Base-by-base conservation (phyloP, 768 basidiomycete genomes). In the Tubosaeta sp. region DNA sequence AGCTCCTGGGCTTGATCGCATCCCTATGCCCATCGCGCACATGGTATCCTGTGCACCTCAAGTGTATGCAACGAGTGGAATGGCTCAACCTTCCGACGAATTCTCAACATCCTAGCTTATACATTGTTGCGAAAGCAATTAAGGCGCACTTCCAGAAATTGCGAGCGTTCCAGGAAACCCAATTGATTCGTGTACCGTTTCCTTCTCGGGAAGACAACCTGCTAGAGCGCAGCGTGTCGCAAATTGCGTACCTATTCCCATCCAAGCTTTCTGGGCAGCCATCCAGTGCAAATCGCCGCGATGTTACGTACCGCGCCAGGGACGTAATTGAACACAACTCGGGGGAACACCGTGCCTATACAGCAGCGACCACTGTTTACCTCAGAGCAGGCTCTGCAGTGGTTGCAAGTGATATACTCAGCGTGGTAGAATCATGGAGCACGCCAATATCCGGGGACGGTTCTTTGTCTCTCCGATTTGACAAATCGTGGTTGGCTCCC, bases 11-110 rank as follows among this genome's bases (percentile, higher is more conserved):
- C 14, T 46, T 57, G 22, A 73, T 78, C 31, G 53, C 55, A 22
- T 46, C 55, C 10, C 52, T 78, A 14, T 66, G 64, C 12, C 71
- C 77, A 0, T n/a, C 14, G 6, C 58, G 74, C 6, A 29, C 48
- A 6, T 78, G 66, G 54, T 73, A 76, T 57, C 76, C 76, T 0
- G 6, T 27, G 3, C 68, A 73, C 46, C 59, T 70, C 22, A 52
- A 45, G 2, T 56, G 56, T n/a, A 77, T 76, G 74, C 70, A 78
- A 49, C 62, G 56, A 3, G 67, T 75, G 1, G 18, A 56, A 13
- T 58, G 74, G 75, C 31, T 16, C 14, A 19, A 47, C 21, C 44
- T 59, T 51, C 41, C 54, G 16, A 5, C 61, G 6, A 41, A 54
- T 18, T 59, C 69, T 8, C 75, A 74, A 39, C 66, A 68, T 49